These are phyloP conservation scores for Claviceps monticola DNA, from an alignment of 2,329 filamentous ascomycete genomes.

Conservation along the genomic window DNA sequence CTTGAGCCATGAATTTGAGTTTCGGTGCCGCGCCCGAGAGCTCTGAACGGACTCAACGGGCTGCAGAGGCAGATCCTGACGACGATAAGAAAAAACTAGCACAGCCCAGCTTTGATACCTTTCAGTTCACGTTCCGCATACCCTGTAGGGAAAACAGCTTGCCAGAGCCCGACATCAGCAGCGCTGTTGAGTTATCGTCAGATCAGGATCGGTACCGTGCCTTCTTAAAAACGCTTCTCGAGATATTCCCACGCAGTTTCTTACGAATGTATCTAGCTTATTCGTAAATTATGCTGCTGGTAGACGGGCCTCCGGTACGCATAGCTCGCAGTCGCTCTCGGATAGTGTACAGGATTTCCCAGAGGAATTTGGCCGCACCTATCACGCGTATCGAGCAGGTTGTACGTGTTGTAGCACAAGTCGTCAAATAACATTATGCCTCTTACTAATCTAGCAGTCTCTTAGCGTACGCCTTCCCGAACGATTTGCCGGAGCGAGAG, in stretches of 20 bases:
- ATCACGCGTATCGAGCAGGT: slow-evolving; percentile 32
- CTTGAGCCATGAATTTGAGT: background rate
- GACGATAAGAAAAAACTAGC: background rate
- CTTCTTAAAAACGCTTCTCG: background rate
- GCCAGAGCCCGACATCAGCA: slow-evolving; percentile 19
- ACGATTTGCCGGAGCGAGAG: slow-evolving; percentile 28
- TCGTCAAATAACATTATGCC: background rate
- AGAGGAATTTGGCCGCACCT: slow-evolving; percentile 30
- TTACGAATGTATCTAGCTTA: too few relatives aligned
- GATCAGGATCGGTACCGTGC: background rate
- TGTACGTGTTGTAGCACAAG: slow-evolving; percentile 21
- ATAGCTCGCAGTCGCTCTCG: slow-evolving; percentile 23
- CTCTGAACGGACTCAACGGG: background rate
- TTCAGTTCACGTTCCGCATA: slow-evolving; percentile 21
- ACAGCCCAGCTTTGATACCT: slow-evolving; percentile 6
- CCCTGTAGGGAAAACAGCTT: slow-evolving; percentile 16
- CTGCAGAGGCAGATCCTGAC: background rate
- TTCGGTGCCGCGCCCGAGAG: background rate
- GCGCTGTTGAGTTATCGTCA: background rate
- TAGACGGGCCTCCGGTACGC: slow-evolving; percentile 3
- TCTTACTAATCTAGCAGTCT: slow-evolving; percentile 2
- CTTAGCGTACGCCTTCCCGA: slow-evolving; percentile 32
- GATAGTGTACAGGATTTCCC: slow-evolving; percentile 29
- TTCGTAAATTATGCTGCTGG: background rate
- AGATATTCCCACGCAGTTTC: background rate